phyloP scores from a whole-genome alignment of 148 eudicot species.

The Vaccinium macrocarpon region DNA sequence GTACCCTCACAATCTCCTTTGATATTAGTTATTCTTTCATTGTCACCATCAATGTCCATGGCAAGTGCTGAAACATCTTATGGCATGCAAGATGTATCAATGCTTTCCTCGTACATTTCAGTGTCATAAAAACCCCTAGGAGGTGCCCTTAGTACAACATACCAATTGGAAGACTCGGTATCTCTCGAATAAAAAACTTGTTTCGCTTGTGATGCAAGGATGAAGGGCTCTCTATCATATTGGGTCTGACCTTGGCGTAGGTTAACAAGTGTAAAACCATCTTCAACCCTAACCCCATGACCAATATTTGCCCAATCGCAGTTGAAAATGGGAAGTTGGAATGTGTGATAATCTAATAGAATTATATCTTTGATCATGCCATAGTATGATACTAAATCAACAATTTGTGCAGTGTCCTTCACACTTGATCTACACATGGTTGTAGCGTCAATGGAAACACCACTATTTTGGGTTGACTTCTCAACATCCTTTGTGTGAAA shows the following conservation, averaged over 20 bases:
- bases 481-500: neutral
- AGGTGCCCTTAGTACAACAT: neutral
- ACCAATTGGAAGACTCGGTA: neutral
- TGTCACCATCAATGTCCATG: neutral
- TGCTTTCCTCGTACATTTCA: neutral
- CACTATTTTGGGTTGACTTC: neutral
- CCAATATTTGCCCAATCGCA: neutral
- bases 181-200: neutral
- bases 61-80: neutral
- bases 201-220: neutral
- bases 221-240: neutral
- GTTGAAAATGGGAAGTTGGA: neutral
- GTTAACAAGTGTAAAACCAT: neutral
- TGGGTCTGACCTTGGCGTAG: neutral
- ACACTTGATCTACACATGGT: neutral
- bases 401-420: neutral
- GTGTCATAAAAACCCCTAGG: neutral
- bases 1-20: neutral
- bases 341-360: neutral
- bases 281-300: neutral
- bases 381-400: neutral
- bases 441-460: neutral
- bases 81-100: neutral
- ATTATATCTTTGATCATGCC: neutral
- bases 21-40: neutral